These are phyloP conservation scores for Bonia amplexicaulis DNA, from an alignment of 176 grass and related monocot genomes.

Conservation along the genomic window DNA sequence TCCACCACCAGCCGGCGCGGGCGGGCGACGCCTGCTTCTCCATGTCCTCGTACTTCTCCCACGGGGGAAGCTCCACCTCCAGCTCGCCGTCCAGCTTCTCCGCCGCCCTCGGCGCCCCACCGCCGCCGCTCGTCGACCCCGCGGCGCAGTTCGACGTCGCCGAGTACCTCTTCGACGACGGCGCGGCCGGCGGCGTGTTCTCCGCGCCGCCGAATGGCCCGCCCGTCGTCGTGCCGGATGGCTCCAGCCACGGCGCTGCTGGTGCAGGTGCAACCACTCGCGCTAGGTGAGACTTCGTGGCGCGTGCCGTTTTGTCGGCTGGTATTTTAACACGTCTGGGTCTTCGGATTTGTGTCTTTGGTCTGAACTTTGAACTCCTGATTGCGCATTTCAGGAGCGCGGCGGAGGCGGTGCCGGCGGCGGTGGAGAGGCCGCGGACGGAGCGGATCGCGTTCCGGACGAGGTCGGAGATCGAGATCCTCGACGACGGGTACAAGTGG, in stretches of 20 bases:
- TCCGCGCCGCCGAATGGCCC: neutral
- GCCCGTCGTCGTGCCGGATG: neutral
- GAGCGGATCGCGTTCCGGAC: constrained; percentile 83
- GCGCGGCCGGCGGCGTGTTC: neutral
- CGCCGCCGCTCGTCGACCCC: neutral
- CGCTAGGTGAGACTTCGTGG: neutral
- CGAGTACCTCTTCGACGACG: constrained; percentile 55
- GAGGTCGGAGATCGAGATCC: constrained; percentile 67
- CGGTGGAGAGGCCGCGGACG: constrained; percentile 45
- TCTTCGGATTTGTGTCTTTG: neutral
- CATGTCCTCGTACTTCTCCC: constrained; percentile 48
- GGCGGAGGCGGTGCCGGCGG: constrained; percentile 21
- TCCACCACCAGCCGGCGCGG: constrained; percentile 43
- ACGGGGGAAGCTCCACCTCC: constrained; percentile 39
- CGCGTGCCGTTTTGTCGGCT: neutral
- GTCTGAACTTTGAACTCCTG: neutral
- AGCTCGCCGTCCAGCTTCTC: constrained; percentile 49
- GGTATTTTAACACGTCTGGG: neutral
- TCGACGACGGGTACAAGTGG: constrained; percentile 94
- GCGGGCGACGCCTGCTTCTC: constrained; percentile 18
- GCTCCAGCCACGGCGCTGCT: neutral
- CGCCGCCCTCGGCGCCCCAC: constrained; percentile 31
- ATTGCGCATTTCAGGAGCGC: constrained; percentile 26
- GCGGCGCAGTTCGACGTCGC: constrained; percentile 51
- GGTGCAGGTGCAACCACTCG: constrained; percentile 2